Base-by-base conservation (phyloP, 352 stramenopile genomes). In the Globisporangium viniferum region DNA sequence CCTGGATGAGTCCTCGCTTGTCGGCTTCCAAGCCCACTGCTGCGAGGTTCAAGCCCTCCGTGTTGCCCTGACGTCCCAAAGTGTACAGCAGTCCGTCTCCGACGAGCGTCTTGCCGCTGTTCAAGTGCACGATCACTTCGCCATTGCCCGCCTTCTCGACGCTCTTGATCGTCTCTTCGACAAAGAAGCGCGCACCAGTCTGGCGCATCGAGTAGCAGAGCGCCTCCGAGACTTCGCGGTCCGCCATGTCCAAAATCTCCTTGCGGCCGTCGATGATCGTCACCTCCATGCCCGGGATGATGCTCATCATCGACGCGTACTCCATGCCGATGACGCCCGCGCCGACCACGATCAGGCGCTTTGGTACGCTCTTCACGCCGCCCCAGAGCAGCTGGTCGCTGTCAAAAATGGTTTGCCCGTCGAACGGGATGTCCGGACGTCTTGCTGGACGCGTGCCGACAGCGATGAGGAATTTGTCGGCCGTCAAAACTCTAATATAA, bases 291-390 rank as follows among this genome's bases (percentile, higher is more conserved):
- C 90, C 90, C 0, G 89, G 89, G 54, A 97, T 92, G 64, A 97
- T 95, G 63, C 83, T 94, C 75, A 97, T 94, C 89, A 97, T 97
- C 20, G 84, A 93, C 15, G 90, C 90, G 59, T 97, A 97, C 61
- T 97, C 90, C 88, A 97, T 97, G n/a, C 90, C 90, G 49, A 97
- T 91, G 48, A 97, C 90, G 15, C 90, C 90, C 9, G 88, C 90
- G 14, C 90, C 90, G 6, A 93, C 87, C 57, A 95, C 73, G 48
- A 95, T 93, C 59, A 95, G 67, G 29, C 86, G 85, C 69, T 90
- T 89, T 6, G 87, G 87, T 0, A 93, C 87, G 5, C 74, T 76
- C 61, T 87, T 84, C 4, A 95, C 76, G 9, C 80, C 82, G 36
- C 87, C 87, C 85, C 85, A 95, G n/a, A 95, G 76, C 66, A 95